phyloP scores from a whole-genome alignment of 1,284 basidiomycete species.

The Fomitopsis palustris region DNA sequence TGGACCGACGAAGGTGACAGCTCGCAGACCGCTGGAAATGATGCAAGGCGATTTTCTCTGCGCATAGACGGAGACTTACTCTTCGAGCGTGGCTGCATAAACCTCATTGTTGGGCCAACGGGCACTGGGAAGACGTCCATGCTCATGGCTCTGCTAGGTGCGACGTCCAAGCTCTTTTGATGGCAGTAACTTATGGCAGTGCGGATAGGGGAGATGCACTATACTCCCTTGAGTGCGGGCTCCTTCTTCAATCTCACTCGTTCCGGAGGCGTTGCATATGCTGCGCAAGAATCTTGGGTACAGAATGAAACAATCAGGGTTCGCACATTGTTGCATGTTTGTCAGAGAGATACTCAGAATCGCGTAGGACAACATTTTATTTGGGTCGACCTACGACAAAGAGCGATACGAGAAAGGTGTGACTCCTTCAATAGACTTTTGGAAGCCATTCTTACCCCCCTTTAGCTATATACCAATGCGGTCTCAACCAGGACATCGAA shows the following conservation, averaged over 20 bases:
- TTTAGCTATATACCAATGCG: constrained; percentile 56
- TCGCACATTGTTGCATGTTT: too few relatives aligned
- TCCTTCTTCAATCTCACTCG: constrained; percentile 69
- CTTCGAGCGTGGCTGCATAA: constrained; percentile 57
- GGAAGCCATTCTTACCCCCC: neutral
- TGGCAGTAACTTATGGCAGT: too few relatives aligned
- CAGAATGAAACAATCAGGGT: constrained; percentile 50
- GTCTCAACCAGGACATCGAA: constrained; percentile 56
- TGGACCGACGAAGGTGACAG: constrained; percentile 32
- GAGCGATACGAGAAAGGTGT: constrained; percentile 39
- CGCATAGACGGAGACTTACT: constrained; percentile 47
- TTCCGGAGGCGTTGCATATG: constrained; percentile 64
- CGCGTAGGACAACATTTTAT: constrained; percentile 40
- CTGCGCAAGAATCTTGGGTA: constrained; percentile 77
- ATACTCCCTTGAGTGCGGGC: constrained; percentile 43
- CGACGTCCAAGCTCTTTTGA: too few relatives aligned
- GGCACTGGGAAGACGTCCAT: constrained; percentile 50
- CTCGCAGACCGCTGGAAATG: constrained; percentile 20
- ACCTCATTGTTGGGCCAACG: constrained; percentile 62
- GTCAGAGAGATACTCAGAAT: too few relatives aligned
- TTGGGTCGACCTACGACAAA: constrained; percentile 40
- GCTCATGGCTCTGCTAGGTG: constrained; percentile 55
- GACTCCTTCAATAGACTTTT: neutral
- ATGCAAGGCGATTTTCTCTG: constrained; percentile 41
- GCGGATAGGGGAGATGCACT: constrained; percentile 72